Base-by-base conservation (phyloP, 2,329 filamentous ascomycete species). In the Colletotrichum sp. region DNA sequence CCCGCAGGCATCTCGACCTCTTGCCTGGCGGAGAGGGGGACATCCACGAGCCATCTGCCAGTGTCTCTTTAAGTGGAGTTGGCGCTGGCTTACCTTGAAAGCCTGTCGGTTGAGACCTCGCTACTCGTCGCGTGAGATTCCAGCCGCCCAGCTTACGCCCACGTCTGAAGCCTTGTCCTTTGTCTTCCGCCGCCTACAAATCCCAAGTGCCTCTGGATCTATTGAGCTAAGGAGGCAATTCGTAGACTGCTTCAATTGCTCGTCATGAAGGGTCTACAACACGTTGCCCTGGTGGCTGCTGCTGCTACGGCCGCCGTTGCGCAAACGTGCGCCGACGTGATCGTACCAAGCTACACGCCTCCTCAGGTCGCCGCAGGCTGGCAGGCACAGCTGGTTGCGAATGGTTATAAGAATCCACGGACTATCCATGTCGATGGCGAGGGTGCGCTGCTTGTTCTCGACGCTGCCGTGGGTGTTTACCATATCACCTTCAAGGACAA, bases 371-470 rank as follows among this genome's bases (percentile, higher is more conserved):
- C 85, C 25, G 78, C 81, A 6, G 87, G 86, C 34, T 90, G 88
- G 86, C 81, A 84, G 8, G 86, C 85, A 19, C 84, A 86, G 74
- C 82, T 90, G 4, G 80, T 89, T 27, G 85, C 84, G 52, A 84
- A 83, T 30, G 84, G 84, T 19, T 79, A 89, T 64, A 83, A 79
- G 6, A 83, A 81, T 13, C 89, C 89, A 3, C 85, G 89, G 15
- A 82, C 85, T 63, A 84, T 90, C 66, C 79, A 85, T 7, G 87
- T 90, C 71, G 89, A 91, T 77, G 78, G 75, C 6, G 81, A 83
- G 39, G 88, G 88, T 6, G 85, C 83, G 5, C 82, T 91, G 16
- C 82, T 91, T 4, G 84, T 90, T 19, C 80, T 90, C 55, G 86
- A 89, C 68, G 78, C 82, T 2, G 84, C 85, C 9, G 80, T 79